Conservation (phyloP, 2,329 filamentous ascomycete species). For the Sporothrix luriei region DNA sequence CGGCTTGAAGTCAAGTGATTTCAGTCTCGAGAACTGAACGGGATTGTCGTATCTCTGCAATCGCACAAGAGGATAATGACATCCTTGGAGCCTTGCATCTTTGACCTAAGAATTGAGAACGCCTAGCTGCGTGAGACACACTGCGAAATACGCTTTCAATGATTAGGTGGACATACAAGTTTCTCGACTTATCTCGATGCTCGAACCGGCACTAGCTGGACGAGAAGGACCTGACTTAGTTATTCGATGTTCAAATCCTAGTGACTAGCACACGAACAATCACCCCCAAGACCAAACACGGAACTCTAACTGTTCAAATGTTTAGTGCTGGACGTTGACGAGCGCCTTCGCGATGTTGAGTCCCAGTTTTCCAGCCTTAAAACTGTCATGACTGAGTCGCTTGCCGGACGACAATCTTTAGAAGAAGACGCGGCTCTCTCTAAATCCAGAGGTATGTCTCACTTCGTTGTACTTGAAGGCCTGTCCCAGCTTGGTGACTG, state of each 20-base stretch:
- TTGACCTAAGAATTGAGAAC: neutral
- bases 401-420: conserved; percentile 67
- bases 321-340: conserved; percentile 78
- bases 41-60: conserved; percentile 1
- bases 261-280: no score
- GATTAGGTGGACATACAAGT: no score
- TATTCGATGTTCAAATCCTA: neutral
- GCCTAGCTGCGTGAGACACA: neutral
- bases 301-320: conserved; percentile 68
- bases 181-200: no score
- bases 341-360: conserved; percentile 75
- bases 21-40: neutral
- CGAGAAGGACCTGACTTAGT: no score
- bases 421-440: conserved; percentile 75
- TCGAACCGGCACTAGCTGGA: no score
- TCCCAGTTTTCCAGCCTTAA: conserved; percentile 71
- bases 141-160: neutral
- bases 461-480: neutral
- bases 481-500: conserved; percentile 30
- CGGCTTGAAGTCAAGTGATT: conserved; percentile 28
- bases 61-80: no score
- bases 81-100: neutral
- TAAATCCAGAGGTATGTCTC: conserved; percentile 69
- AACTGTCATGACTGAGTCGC: conserved; percentile 69
- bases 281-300: conserved; percentile 50